Conservation (phyloP, 495 filamentous ascomycete species). For the Aspergillus homomorphus region DNA sequence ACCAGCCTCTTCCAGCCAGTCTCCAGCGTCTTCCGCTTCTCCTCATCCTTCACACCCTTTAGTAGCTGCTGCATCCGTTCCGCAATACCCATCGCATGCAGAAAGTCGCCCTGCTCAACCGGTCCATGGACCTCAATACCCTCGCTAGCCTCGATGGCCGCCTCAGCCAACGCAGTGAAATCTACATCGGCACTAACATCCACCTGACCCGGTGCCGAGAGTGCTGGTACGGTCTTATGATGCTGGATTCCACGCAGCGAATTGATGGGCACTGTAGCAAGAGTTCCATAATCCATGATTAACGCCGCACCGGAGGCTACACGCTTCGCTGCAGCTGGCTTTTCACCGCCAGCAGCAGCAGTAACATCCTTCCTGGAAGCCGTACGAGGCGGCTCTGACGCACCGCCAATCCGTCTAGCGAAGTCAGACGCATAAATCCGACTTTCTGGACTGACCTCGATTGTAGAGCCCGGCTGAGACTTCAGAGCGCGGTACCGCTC, state of each 20-base stretch:
- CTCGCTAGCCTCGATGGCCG: constrained; percentile 66
- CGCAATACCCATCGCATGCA: constrained; percentile 73
- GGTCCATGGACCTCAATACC: constrained; percentile 91
- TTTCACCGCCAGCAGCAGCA: not conserved
- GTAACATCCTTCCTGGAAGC: constrained; percentile 12
- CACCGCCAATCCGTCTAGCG: constrained; percentile 76
- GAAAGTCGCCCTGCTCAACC: constrained; percentile 78
- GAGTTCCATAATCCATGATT: constrained; percentile 90
- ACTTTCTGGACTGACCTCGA: constrained; percentile 87
- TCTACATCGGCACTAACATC: constrained; percentile 92
- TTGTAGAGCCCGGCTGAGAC: constrained; percentile 56
- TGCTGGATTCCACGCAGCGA: constrained; percentile 80
- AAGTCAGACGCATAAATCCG: constrained; percentile 76
- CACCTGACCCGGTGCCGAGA: constrained; percentile 71
- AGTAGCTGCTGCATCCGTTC: constrained; percentile 72
- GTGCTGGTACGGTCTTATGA: constrained; percentile 72
- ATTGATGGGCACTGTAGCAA: constrained; percentile 73
- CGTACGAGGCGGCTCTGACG: constrained; percentile 38
- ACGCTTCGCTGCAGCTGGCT: constrained; percentile 41
- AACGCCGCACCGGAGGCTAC: constrained; percentile 76
- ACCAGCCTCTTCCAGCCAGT: constrained; percentile 74
- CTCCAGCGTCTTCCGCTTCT: constrained; percentile 60
- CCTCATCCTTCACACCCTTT: constrained; percentile 45
- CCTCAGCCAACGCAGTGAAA: constrained; percentile 78
- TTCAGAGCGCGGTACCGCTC: constrained; percentile 74